These are phyloP conservation scores for Musa balbisiana DNA, from an alignment of 202 grass and related monocot species.

Conservation along the genomic window DNA sequence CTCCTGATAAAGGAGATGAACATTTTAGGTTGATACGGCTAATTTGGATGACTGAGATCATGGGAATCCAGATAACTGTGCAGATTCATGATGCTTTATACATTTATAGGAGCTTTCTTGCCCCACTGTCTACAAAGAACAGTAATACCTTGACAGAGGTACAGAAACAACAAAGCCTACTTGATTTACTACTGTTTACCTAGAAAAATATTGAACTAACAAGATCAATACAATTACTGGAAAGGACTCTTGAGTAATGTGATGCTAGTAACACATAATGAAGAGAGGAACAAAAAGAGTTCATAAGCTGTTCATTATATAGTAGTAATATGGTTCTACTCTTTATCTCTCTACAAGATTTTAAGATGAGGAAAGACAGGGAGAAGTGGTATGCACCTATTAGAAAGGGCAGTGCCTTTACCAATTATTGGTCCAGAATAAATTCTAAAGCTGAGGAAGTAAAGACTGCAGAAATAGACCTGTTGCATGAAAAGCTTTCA, in stretches of 20 bases:
- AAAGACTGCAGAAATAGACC: conserved; percentile 26
- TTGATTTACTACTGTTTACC: not conserved
- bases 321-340: not conserved
- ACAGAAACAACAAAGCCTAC: too few species aligned
- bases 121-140: too few species aligned
- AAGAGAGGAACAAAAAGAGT: too few species aligned
- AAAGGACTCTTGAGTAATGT: too few species aligned
- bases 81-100: too few species aligned
- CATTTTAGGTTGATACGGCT: too few species aligned
- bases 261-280: not conserved
- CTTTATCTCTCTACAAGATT: not conserved
- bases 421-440: not conserved
- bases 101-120: too few species aligned
- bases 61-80: too few species aligned
- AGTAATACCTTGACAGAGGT: too few species aligned
- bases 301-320: not conserved
- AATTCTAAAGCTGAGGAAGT: not conserved
- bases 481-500: conserved; percentile 59
- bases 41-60: too few species aligned
- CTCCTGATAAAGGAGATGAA: too few species aligned
- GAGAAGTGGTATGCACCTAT: not conserved
- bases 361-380: not conserved
- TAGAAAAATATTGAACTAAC: not conserved
- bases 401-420: not conserved
- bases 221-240: not conserved